Conservation (phyloP, 2,329 filamentous ascomycete genomes). For the Aspergillus puulaauensis region DNA sequence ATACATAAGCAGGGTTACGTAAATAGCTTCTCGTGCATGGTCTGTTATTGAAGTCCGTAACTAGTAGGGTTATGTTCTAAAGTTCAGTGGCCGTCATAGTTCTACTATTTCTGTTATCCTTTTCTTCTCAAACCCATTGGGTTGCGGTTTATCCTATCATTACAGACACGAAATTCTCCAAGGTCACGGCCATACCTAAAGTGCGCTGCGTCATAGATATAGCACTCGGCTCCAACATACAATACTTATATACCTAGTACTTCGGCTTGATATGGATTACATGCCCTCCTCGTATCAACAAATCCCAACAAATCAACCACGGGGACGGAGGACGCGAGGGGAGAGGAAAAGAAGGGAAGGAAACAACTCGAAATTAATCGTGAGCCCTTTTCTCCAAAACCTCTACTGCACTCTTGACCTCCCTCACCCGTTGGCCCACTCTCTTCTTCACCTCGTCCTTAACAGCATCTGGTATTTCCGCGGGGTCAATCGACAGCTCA, state of each 20-base stretch:
- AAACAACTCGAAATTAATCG: constrained; percentile 24
- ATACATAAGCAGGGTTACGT: too few relatives aligned
- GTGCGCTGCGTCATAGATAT: background rate
- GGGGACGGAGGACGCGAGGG: constrained; percentile 2
- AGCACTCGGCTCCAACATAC: background rate
- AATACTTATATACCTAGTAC: background rate
- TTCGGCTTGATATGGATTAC: background rate
- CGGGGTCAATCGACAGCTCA: constrained; percentile 33
- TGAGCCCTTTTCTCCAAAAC: constrained; percentile 42
- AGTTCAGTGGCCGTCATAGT: too few relatives aligned
- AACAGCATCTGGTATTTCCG: constrained; percentile 26
- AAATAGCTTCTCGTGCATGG: too few relatives aligned
- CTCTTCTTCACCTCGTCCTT: constrained; percentile 45
- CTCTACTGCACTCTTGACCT: constrained; percentile 47
- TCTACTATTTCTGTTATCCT: too few relatives aligned
- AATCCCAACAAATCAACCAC: constrained; percentile 25
- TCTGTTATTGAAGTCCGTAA: too few relatives aligned
- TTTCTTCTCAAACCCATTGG: too few relatives aligned
- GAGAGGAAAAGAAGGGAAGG: background rate
- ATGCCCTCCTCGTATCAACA: background rate
- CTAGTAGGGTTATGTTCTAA: too few relatives aligned
- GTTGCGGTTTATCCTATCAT: too few relatives aligned
- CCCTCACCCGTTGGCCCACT: constrained; percentile 46
- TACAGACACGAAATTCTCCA: too few relatives aligned
- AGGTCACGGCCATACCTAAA: too few relatives aligned